These are phyloP conservation scores for Backusella psychrophila DNA, from an alignment of 192 early-diverging fungal species.

Conservation along the genomic window DNA sequence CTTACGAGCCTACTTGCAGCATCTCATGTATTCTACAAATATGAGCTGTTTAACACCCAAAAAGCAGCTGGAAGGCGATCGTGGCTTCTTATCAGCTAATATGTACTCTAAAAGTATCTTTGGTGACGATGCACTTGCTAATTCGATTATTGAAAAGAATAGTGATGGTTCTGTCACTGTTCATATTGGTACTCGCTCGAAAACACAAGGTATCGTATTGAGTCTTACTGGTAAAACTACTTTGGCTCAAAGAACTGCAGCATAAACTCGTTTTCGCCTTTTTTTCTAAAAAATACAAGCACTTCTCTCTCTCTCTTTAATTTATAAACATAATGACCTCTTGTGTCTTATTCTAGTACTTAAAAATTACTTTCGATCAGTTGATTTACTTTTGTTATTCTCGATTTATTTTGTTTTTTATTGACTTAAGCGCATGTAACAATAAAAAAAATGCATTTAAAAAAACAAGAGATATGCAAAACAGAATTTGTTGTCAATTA, in stretches of 20 bases:
- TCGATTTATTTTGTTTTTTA: background rate
- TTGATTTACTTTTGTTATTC: background rate
- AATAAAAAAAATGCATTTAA: background rate
- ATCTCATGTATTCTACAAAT: slow-evolving; percentile 95
- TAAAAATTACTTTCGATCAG: slow-evolving; percentile 19
- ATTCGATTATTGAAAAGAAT: slow-evolving; percentile 89
- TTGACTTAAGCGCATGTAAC: background rate
- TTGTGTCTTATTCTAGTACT: background rate
- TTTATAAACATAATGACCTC: background rate
- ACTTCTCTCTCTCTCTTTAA: background rate
- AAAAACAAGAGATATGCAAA: background rate
- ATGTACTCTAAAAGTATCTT: slow-evolving; percentile 95
- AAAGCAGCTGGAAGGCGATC: slow-evolving; percentile 86
- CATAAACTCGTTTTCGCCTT: background rate
- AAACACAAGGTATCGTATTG: slow-evolving; percentile 98
- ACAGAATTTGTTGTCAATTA: background rate
- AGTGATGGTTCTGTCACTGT: slow-evolving; percentile 78
- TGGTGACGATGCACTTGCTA: slow-evolving; percentile 98
- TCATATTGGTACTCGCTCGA: slow-evolving; percentile 95
- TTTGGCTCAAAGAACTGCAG: slow-evolving; percentile 13
- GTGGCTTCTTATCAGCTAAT: slow-evolving; percentile 97
- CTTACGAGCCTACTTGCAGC: slow-evolving; percentile 81
- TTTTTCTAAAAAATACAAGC: background rate
- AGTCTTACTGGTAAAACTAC: slow-evolving; percentile 61
- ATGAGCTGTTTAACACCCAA: slow-evolving; percentile 97